Evolutionary conservation across 208 protist species (phyloP).

Genomic region (Tritrichomonas foetus): DNA sequence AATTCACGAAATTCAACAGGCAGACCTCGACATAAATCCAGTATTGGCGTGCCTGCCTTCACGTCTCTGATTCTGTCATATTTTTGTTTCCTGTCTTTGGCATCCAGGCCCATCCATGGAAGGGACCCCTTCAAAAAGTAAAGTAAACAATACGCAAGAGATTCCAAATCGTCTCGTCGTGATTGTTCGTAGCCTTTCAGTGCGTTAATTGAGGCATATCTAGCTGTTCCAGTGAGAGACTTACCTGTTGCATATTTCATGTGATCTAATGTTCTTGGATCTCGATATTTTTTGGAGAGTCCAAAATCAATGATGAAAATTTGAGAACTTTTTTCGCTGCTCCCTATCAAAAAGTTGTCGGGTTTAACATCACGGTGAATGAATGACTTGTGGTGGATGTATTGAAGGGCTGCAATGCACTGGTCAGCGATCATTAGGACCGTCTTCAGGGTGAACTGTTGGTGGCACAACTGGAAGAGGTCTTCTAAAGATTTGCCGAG

Average conservation of each 20-base stretch:
- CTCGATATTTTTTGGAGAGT: conserved; percentile 96
- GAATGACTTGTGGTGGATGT: conserved; percentile 88
- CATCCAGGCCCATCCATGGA: neutral
- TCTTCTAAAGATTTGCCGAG: conserved; percentile 94
- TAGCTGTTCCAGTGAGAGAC: conserved; percentile 94
- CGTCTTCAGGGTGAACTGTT: too few relatives aligned
- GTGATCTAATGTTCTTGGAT: conserved; percentile 91
- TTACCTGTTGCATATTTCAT: conserved; percentile 98
- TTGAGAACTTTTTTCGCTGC: conserved; percentile 59
- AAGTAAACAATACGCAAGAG: neutral
- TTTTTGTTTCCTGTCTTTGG: neutral
- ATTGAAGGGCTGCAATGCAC: conserved; percentile 76
- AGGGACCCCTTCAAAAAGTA: neutral
- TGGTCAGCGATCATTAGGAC: conserved; percentile 94
- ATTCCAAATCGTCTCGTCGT: neutral
- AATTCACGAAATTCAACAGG: conserved; percentile 24
- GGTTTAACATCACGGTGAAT: conserved; percentile 91
- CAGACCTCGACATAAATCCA: neutral
- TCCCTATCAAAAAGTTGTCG: conserved; percentile 97
- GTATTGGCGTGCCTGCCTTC: neutral
- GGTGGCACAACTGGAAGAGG: conserved; percentile 88
- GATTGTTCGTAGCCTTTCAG: conserved; percentile 93
- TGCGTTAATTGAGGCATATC: conserved; percentile 98
- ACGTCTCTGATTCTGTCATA: neutral
- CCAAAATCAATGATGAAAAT: conserved; percentile 60